Conservation (phyloP, 805 yeast genomes). For the Teunomyces panamensis region DNA sequence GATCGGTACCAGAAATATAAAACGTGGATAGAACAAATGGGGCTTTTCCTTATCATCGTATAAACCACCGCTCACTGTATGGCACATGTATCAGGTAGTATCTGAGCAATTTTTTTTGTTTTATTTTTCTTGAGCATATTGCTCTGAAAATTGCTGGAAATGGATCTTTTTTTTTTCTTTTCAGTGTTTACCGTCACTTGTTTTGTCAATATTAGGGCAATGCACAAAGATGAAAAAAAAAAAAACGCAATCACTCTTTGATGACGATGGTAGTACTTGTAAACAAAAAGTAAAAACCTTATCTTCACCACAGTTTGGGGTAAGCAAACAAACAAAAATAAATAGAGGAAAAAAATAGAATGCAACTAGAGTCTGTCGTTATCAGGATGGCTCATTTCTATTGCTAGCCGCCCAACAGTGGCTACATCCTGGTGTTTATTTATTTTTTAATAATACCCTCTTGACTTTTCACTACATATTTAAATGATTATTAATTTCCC, state of each 20-base stretch:
- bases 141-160: too few relatives aligned
- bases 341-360: background rate
- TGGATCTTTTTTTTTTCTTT: too few relatives aligned
- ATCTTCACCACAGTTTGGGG: constrained; percentile 2
- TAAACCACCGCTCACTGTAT: too few relatives aligned
- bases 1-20: too few relatives aligned
- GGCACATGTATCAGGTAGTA: too few relatives aligned
- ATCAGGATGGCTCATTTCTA: background rate
- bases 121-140: background rate
- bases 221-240: background rate
- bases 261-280: background rate
- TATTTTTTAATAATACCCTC: background rate
- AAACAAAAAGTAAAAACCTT: constrained; percentile 2
- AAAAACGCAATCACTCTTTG: background rate
- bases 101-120: background rate
- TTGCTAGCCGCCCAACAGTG: background rate
- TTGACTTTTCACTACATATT: background rate
- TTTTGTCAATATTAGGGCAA: background rate
- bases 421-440: background rate
- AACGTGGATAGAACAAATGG: too few relatives aligned
- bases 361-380: background rate
- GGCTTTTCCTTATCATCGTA: too few relatives aligned
- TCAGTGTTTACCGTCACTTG: constrained; percentile 1
- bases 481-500: background rate
- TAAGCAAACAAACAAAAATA: background rate